These are phyloP conservation scores for Tuber microsphaerosporum DNA, from an alignment of 495 filamentous ascomycete genomes.

Conservation along the genomic window DNA sequence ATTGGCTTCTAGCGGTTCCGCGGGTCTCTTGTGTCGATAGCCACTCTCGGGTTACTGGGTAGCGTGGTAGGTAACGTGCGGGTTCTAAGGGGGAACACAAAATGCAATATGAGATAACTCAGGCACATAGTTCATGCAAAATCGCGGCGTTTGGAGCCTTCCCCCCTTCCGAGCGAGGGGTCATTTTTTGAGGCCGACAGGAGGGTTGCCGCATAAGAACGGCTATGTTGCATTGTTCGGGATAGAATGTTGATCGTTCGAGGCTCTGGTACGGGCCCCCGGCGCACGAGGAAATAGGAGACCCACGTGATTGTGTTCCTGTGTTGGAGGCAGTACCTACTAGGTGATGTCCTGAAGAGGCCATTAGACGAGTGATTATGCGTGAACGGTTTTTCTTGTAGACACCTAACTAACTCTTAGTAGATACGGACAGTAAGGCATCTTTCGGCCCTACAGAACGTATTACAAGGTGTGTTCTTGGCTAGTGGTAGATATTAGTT, in stretches of 20 bases:
- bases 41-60: not conserved
- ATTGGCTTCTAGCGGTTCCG: not conserved
- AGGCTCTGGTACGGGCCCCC: not conserved
- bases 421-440: too few species aligned
- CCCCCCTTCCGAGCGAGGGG: too few species aligned
- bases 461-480: too few species aligned
- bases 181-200: not conserved
- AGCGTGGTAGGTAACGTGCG: not conserved
- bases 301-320: not conserved
- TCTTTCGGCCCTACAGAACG: too few species aligned
- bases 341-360: not conserved
- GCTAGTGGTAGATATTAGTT: too few species aligned
- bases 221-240: not conserved
- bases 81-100: not conserved
- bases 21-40: not conserved
- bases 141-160: not conserved
- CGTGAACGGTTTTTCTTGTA: not conserved
- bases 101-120: not conserved
- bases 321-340: not conserved
- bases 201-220: not conserved
- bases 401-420: too few species aligned
- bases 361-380: not conserved
- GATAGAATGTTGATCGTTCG: not conserved
- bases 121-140: not conserved
- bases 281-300: not conserved